Conservation (phyloP, 2,329 filamentous ascomycete genomes). For the Pseudopyricularia javanii region DNA sequence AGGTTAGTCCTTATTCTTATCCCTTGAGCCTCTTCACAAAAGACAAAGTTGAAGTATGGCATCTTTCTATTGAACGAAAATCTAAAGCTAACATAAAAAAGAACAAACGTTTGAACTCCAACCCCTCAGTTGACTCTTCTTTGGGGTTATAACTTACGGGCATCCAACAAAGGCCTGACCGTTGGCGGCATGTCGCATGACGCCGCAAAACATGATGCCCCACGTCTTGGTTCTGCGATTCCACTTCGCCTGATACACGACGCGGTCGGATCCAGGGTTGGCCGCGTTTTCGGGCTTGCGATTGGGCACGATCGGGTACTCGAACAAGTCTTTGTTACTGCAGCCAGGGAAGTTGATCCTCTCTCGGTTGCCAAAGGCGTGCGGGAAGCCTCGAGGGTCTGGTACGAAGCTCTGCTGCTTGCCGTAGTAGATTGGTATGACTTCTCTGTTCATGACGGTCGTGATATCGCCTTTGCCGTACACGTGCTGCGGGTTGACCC, state of each 20-base stretch:
- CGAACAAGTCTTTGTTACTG: neutral
- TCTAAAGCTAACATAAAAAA: too few species aligned
- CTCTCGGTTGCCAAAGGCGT: neutral
- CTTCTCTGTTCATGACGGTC: neutral
- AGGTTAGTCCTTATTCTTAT: too few species aligned
- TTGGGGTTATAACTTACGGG: neutral
- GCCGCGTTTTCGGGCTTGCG: neutral
- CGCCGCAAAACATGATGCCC: neutral
- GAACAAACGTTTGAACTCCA: too few species aligned
- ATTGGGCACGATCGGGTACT: neutral
- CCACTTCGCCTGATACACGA: neutral
- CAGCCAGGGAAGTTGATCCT: neutral
- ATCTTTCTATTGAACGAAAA: too few species aligned
- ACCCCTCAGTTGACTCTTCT: too few species aligned
- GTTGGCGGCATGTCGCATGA: neutral
- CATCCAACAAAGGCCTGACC: neutral
- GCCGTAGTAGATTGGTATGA: neutral
- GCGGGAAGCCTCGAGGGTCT: neutral
- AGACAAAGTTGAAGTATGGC: too few species aligned
- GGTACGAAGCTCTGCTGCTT: neutral
- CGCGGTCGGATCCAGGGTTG: neutral
- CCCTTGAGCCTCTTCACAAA: too few species aligned
- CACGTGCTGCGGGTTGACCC: neutral
- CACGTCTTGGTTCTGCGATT: neutral
- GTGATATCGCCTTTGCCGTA: neutral